These are phyloP conservation scores for Hordeum marinum DNA, from an alignment of 176 grass and related monocot genomes.

Conservation along the genomic window DNA sequence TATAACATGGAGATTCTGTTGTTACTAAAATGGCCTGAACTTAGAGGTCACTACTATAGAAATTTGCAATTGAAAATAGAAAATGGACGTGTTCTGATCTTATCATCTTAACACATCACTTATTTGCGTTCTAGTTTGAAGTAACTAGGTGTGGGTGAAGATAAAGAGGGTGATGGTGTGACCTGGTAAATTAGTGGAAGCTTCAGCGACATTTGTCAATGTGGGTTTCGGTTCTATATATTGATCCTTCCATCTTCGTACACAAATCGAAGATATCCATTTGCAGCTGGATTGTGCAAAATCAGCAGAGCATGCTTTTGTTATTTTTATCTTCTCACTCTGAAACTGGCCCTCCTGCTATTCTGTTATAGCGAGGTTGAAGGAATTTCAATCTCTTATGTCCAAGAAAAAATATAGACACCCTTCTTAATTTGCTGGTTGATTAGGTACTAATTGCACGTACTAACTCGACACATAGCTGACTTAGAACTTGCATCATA, in stretches of 20 bases:
- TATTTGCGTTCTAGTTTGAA: not conserved
- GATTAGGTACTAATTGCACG: not conserved
- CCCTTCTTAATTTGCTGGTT: not conserved
- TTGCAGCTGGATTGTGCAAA: not conserved
- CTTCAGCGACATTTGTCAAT: not conserved
- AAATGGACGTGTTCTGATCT: not conserved
- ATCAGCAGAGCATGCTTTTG: not conserved
- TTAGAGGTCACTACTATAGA: not conserved
- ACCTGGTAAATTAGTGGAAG: not conserved
- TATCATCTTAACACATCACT: not conserved
- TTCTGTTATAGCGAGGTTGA: not conserved
- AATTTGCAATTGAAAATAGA: not conserved
- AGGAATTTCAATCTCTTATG: not conserved
- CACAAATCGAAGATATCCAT: not conserved
- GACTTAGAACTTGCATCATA: not conserved
- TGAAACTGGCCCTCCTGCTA: not conserved
- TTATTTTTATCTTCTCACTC: not conserved
- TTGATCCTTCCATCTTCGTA: not conserved
- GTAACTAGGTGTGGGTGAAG: not conserved
- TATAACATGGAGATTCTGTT: not conserved
- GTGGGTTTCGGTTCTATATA: not conserved
- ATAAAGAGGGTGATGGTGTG: not conserved
- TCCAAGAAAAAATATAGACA: constrained; percentile 2
- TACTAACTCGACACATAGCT: not conserved
- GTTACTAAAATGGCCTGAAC: not conserved